Conservation (phyloP, 352 stramenopile genomes). For the Globisporangium alternatum region DNA sequence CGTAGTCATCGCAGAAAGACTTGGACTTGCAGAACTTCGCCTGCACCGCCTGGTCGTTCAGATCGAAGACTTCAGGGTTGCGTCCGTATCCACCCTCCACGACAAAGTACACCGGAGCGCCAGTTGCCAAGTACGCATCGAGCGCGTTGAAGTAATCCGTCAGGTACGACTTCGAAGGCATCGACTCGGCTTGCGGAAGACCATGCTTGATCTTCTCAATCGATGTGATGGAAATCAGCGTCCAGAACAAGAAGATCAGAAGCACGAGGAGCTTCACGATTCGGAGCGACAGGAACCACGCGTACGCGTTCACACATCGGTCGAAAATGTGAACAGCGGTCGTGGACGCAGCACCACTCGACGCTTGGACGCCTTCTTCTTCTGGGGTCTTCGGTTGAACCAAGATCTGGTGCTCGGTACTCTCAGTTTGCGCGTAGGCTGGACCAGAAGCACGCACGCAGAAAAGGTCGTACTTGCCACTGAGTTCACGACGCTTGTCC, state of each 20-base stretch:
- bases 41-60: slow-evolving; percentile 42
- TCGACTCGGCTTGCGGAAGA: slow-evolving; percentile 54
- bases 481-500: slow-evolving; percentile 60
- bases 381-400: slow-evolving; percentile 29
- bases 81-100: slow-evolving; percentile 50
- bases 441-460: slow-evolving; percentile 22
- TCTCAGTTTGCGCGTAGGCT: slow-evolving; percentile 5
- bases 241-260: slow-evolving; percentile 42
- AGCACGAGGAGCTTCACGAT: slow-evolving; percentile 52
- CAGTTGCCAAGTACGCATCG: slow-evolving; percentile 51
- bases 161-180: slow-evolving; percentile 67
- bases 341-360: background rate
- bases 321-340: slow-evolving; percentile 26
- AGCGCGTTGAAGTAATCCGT: slow-evolving; percentile 64
- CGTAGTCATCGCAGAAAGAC: slow-evolving; percentile 49
- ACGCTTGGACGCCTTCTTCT: background rate
- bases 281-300: slow-evolving; percentile 39
- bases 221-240: slow-evolving; percentile 50
- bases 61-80: slow-evolving; percentile 44
- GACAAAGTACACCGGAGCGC: slow-evolving; percentile 61
- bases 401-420: slow-evolving; percentile 5
- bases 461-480: slow-evolving; percentile 48
- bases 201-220: slow-evolving; percentile 52
- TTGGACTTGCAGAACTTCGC: slow-evolving; percentile 61
- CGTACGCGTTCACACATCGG: slow-evolving; percentile 42